Percentiles rank a stretch among this genome's conserved stretches.
Evolutionary conservation across 495 filamentous ascomycete genomes (phyloP).

Genomic region (Penicillium steckii): DNA sequence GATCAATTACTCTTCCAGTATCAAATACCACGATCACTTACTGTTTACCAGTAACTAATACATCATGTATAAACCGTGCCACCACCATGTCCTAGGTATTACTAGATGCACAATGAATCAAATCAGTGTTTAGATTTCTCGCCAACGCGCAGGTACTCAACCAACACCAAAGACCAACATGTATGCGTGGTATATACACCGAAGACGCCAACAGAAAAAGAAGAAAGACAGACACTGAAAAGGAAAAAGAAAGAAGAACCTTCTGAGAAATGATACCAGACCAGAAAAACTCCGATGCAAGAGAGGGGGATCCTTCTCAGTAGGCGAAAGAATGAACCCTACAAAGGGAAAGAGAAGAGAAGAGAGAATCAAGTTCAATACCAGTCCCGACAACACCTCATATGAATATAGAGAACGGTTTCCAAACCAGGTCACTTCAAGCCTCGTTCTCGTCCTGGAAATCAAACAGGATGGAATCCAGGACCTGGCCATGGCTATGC

Average conservation of each 20-base stretch:
- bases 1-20: too few relatives aligned
- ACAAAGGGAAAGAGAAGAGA: neutral
- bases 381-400: too few relatives aligned
- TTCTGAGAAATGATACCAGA: neutral
- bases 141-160: neutral
- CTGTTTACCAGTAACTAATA: too few relatives aligned
- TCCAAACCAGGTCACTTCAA: too few relatives aligned
- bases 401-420: too few relatives aligned
- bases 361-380: neutral
- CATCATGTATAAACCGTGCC: too few relatives aligned
- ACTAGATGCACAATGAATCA: neutral
- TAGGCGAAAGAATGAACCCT: too few relatives aligned
- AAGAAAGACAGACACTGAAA: neutral
- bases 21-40: too few relatives aligned
- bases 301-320: too few relatives aligned
- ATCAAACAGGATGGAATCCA: too few relatives aligned
- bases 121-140: neutral
- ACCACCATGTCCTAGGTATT: too few relatives aligned
- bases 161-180: constrained; percentile 2
- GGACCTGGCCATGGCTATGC: too few relatives aligned
- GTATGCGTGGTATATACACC: constrained; percentile 18
- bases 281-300: constrained; percentile 5
- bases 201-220: constrained; percentile 1
- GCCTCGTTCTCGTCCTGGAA: neutral
- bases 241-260: neutral